phyloP scores from a whole-genome alignment of 2,329 filamentous ascomycete species.

The Triangularia verruculosa region DNA sequence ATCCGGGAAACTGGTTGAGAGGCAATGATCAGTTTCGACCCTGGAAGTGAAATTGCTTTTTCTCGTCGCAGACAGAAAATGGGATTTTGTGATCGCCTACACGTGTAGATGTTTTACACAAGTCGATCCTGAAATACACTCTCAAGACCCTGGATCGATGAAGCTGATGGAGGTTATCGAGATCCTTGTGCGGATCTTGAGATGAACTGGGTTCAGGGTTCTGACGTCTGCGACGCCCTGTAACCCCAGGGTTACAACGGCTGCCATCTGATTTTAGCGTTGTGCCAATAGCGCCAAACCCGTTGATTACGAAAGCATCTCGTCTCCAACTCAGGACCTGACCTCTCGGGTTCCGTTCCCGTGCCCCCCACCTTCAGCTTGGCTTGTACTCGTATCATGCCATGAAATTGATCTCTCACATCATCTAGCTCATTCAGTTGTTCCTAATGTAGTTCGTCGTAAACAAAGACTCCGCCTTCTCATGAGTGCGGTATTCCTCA shows the following conservation, averaged over 20 bases:
- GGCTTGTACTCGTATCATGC: background rate
- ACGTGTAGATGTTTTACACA: too few species aligned
- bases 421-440: background rate
- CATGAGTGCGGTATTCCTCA: background rate
- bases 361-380: background rate
- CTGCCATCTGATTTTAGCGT: background rate
- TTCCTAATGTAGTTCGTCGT: background rate
- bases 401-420: background rate
- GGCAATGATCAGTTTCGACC: background rate
- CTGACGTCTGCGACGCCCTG: background rate
- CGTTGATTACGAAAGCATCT: background rate
- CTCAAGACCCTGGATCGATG: background rate
- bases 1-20: background rate
- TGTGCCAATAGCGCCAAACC: background rate
- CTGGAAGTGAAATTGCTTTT: background rate
- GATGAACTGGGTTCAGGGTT: background rate
- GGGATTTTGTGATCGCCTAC: background rate
- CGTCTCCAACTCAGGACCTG: background rate
- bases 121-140: too few species aligned
- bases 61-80: background rate
- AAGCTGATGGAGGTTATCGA: background rate
- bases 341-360: background rate
- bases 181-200: background rate
- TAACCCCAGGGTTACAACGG: background rate
- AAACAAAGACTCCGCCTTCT: too few species aligned